Base-by-base conservation (phyloP, 2,329 filamentous ascomycete genomes). In the Scytalidium sp. region DNA sequence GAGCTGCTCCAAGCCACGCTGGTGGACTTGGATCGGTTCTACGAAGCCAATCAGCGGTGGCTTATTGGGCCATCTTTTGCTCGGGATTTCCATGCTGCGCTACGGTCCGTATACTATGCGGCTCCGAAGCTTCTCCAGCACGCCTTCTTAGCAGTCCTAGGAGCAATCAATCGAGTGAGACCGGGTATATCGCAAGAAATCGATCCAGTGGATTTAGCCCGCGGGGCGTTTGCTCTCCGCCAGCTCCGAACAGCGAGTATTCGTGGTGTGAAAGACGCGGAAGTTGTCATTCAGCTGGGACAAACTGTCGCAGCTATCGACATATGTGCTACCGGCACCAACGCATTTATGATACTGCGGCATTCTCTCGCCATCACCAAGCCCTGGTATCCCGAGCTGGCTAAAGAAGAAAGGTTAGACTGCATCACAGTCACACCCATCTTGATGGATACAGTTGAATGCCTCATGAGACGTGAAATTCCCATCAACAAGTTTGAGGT, bases 361-460 rank as follows among this genome's bases (percentile, higher is more conserved):
- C 59, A 59, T 45, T 49, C 64, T 5, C 55, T 67, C 36, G 57
- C 64, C 15, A 59, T 57, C 11, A 53, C 58, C n/a, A 56, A 62
- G 25, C 50, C 55, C 29, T 67, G 64, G 64, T 56, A 64, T 39
- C 56, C 55, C 1, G 45, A 52, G 17, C 50, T 67, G 36, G 47
- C 61, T 3, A 50, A 55, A 32, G 44, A 49, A n/a, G 56, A 64
- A 10, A 6, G 1, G 48, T 55, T 66, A 49, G 60, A 67, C 46
- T 58, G 56, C 3, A 52, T 67, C 13, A 58, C 56, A 29, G 58
- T 66, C 50, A 50, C 60, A 0, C 61, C 64, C 8, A 55, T 67
- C 36, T 52, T 68, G 21, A 52, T 65, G 42, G 65, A 68, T 48
- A 67, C 62, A 4, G 54, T 64, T 15, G 60, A 62, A 25, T 66